phyloP scores from a whole-genome alignment of 2,329 filamentous ascomycete species.

The Dactylonectria macrodidyma region DNA sequence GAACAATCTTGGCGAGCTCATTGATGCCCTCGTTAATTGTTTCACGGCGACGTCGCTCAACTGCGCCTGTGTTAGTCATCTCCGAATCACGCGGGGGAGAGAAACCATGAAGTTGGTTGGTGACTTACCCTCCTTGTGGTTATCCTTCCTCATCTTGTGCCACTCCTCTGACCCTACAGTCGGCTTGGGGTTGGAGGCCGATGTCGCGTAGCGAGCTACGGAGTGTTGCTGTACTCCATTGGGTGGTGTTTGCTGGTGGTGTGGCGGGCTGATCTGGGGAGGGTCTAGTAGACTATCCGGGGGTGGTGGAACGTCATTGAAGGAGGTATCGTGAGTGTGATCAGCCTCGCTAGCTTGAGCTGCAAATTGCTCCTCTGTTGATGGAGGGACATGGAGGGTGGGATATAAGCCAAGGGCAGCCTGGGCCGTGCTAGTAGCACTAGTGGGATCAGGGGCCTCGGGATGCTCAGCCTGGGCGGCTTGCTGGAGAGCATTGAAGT shows the following conservation, averaged over 20 bases:
- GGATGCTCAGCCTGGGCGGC: conserved; percentile 63
- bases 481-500: conserved; percentile 71
- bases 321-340: conserved; percentile 52
- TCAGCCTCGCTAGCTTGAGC: conserved; percentile 61
- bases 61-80: conserved; percentile 63
- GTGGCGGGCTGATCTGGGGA: conserved; percentile 39
- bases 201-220: conserved; percentile 53
- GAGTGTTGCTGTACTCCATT: conserved; percentile 58
- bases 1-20: conserved; percentile 96
- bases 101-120: not conserved
- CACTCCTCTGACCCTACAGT: conserved; percentile 97
- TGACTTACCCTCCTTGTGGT: conserved; percentile 95
- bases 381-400: conserved; percentile 69
- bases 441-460: conserved; percentile 65
- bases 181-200: conserved; percentile 75
- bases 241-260: conserved; percentile 52
- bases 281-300: conserved; percentile 51
- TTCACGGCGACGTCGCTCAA: conserved; percentile 95
- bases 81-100: not conserved
- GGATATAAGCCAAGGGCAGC: conserved; percentile 74
- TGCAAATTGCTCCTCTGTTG: conserved; percentile 73
- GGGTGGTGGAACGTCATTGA: conserved; percentile 51
- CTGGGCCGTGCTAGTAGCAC: conserved; percentile 72
- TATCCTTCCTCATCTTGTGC: conserved; percentile 97
- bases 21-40: conserved; percentile 99